Conservation (phyloP, 2,329 filamentous ascomycete species). For the Trichoderma hamatum region DNA sequence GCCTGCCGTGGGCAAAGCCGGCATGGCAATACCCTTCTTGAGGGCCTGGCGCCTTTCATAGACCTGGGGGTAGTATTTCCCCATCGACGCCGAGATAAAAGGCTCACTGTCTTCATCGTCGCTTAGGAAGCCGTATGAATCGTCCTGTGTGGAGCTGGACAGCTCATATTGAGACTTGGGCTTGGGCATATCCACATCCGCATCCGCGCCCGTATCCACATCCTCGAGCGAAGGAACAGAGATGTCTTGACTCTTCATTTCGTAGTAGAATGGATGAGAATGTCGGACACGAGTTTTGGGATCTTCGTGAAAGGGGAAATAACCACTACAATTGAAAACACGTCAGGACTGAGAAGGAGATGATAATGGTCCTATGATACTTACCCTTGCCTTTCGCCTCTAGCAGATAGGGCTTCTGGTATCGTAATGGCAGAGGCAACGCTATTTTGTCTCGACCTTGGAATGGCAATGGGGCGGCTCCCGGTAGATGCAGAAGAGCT, state of each 20-base stretch:
- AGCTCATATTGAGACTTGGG: conserved; percentile 1
- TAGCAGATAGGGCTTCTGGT: conserved; percentile 56
- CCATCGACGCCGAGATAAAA: conserved; percentile 51
- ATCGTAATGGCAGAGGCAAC: conserved; percentile 48
- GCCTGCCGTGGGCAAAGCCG: conserved; percentile 6
- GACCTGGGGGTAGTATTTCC: conserved; percentile 67
- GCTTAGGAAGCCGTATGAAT: not conserved
- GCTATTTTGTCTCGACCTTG: conserved; percentile 46
- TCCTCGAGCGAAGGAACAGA: not conserved
- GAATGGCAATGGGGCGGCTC: conserved; percentile 58
- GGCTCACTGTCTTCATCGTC: conserved; percentile 8
- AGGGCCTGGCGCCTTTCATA: conserved; percentile 49
- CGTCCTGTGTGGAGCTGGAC: not conserved
- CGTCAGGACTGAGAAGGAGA: not conserved
- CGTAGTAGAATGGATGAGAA: conserved; percentile 55
- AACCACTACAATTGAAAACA: conserved; percentile 48
- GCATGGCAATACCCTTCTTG: conserved; percentile 27
- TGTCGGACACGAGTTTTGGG: conserved; percentile 50
- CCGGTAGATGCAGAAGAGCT: conserved; percentile 27
- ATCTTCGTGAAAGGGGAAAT: conserved; percentile 64
- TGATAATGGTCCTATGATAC: conserved; percentile 29
- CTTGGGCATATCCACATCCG: conserved; percentile 3
- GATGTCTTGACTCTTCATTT: not conserved
- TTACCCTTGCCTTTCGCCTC: conserved; percentile 63
- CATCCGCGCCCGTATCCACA: conserved; percentile 9